Evolutionary conservation across 192 early-diverging fungal genomes (phyloP).

Genomic region (Dimargaris cristalligena): DNA sequence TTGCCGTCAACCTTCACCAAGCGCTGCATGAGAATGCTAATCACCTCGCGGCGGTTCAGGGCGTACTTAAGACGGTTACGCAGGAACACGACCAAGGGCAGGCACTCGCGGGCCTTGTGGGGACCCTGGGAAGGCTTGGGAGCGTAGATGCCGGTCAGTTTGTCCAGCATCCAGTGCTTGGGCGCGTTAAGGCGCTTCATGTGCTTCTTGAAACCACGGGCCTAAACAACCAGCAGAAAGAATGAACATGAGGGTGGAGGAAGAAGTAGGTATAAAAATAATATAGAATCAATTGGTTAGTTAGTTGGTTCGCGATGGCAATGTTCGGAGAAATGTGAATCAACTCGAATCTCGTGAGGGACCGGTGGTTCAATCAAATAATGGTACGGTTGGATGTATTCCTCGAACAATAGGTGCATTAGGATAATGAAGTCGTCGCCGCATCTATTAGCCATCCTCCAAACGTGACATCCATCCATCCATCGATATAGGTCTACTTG

Average conservation of each 20-base stretch:
- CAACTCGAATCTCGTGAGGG: no score
- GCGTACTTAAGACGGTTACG: slow-evolving; percentile 99
- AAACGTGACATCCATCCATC: no score
- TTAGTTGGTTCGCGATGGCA: no score
- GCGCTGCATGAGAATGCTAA: slow-evolving; percentile 93
- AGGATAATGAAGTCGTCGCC: no score
- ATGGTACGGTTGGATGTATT: no score
- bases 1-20: slow-evolving; percentile 99
- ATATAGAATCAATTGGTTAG: no score
- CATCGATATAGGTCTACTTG: no score
- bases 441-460: no score
- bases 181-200: slow-evolving; percentile 98
- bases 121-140: slow-evolving; percentile 94
- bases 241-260: not conserved
- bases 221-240: slow-evolving; percentile 17
- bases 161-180: slow-evolving; percentile 99
- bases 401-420: no score
- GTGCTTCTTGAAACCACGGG: slow-evolving; percentile 99
- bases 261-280: not conserved
- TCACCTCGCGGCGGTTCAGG: slow-evolving; percentile 91
- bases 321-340: no score
- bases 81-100: slow-evolving; percentile 94
- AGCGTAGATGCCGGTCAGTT: slow-evolving; percentile 91
- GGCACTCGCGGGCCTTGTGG: slow-evolving; percentile 98
- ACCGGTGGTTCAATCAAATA: no score